These are phyloP conservation scores for Mortierella sp. DNA, from an alignment of 371 early-diverging fungal species.

Conservation along the genomic window DNA sequence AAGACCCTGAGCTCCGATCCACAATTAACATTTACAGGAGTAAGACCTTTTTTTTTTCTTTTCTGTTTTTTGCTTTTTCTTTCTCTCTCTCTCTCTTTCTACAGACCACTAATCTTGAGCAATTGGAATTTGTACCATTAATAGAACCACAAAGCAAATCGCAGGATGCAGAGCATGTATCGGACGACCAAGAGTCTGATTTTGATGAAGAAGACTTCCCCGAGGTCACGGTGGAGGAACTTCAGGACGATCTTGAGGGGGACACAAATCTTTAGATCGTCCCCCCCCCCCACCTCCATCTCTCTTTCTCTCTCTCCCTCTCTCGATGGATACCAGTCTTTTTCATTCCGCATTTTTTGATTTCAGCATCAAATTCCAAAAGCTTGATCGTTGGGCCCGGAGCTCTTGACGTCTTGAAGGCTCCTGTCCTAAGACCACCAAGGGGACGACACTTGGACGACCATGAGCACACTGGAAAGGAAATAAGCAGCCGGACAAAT, in stretches of 20 bases:
- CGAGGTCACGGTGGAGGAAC: constrained; percentile 89
- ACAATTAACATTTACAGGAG: constrained; percentile 92
- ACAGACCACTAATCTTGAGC: neutral
- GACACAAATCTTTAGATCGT: constrained; percentile 64
- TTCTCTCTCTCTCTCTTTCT: neutral
- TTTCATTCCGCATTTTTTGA: too few species aligned
- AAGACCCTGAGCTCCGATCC: constrained; percentile 94
- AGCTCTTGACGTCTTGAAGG: neutral
- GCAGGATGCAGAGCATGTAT: constrained; percentile 27
- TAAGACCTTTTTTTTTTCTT: constrained; percentile 4
- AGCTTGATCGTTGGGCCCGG: too few species aligned
- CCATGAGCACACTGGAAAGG: constrained; percentile 82
- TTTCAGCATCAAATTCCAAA: too few species aligned
- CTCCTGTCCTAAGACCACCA: constrained; percentile 19
- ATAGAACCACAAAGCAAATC: constrained; percentile 13
- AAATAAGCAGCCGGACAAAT: constrained; percentile 63
- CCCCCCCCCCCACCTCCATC: too few species aligned
- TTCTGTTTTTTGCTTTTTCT: neutral
- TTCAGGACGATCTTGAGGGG: constrained; percentile 88
- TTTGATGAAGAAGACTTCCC: constrained; percentile 85
- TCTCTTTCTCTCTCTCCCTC: too few species aligned
- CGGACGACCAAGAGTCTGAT: constrained; percentile 59
- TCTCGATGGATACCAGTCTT: too few species aligned
- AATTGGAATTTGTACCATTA: too few species aligned
- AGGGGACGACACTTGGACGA: constrained; percentile 38